These are phyloP conservation scores for Pseudonitzschia pungens DNA, from an alignment of 108 stramenopile genomes.

Conservation along the genomic window DNA sequence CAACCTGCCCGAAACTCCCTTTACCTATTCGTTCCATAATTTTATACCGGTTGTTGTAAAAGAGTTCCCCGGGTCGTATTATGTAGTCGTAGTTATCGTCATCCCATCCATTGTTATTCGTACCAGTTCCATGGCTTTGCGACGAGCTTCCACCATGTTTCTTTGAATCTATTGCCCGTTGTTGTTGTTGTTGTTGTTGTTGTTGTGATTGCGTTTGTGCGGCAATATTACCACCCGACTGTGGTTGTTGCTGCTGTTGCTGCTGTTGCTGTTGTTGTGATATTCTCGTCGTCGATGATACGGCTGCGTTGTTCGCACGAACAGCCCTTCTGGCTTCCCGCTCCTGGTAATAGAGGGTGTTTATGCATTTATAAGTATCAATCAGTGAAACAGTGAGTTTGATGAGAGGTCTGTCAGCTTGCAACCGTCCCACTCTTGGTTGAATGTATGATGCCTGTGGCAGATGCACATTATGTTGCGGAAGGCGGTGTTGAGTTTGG, in stretches of 20 bases:
- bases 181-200: not conserved
- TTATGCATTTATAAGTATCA: slow-evolving; percentile 95
- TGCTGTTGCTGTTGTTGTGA: slow-evolving; percentile 6
- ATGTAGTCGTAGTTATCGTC: slow-evolving; percentile 98
- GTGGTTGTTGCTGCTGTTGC: slow-evolving; percentile 11
- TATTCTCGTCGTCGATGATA: slow-evolving; percentile 4
- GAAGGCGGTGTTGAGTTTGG: slow-evolving; percentile 13
- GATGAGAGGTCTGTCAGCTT: slow-evolving; percentile 77
- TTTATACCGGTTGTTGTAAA: slow-evolving; percentile 78
- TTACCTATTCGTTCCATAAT: slow-evolving; percentile 96
- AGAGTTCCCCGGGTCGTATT: slow-evolving; percentile 76
- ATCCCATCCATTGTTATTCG: slow-evolving; percentile 92
- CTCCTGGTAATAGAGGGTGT: slow-evolving; percentile 90
- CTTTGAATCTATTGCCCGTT: not conserved
- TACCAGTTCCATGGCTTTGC: slow-evolving; percentile 37
- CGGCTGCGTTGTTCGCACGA: slow-evolving; percentile 31
- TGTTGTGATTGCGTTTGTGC: not conserved
- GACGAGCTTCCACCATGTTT: slow-evolving; percentile 10
- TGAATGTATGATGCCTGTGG: slow-evolving; percentile 25
- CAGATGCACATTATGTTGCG: not conserved
- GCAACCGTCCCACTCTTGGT: slow-evolving; percentile 44
- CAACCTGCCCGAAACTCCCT: slow-evolving; percentile 96
- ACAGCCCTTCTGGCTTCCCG: slow-evolving; percentile 69
- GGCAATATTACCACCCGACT: not conserved
- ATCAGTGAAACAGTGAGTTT: slow-evolving; percentile 89